Conservation (phyloP, 1,284 basidiomycete species). For the Wallemia hederae region DNA sequence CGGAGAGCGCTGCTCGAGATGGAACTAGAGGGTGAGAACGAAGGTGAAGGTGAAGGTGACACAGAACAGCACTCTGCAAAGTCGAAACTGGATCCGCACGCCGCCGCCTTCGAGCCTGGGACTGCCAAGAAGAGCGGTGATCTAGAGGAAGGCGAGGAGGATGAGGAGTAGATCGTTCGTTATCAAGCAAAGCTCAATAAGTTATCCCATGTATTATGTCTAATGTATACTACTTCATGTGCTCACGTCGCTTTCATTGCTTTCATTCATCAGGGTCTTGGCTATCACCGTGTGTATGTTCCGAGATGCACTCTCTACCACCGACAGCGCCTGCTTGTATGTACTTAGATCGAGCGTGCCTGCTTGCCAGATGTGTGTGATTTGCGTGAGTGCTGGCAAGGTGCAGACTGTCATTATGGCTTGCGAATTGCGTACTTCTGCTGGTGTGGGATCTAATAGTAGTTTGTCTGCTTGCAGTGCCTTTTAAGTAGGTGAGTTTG, state of each 20-base stretch:
- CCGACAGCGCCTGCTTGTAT: neutral
- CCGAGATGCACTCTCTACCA: neutral
- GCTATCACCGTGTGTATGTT: neutral
- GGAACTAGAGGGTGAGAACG: neutral
- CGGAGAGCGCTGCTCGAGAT: neutral
- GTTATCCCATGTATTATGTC: neutral
- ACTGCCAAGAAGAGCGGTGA: neutral
- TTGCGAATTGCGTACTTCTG: constrained; percentile 27
- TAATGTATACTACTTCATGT: neutral
- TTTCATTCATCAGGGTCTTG: neutral
- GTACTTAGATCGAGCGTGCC: constrained; percentile 19
- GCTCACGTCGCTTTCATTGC: too few relatives aligned
- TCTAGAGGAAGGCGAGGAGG: neutral
- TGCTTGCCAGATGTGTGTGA: constrained; percentile 52
- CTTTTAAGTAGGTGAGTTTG: constrained; percentile 4
- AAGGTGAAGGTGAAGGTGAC: too few relatives aligned
- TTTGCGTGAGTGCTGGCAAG: constrained; percentile 63
- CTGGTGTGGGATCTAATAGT: constrained; percentile 48
- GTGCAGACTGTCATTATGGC: constrained; percentile 43
- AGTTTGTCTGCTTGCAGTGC: constrained; percentile 14
- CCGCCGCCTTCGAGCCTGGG: neutral
- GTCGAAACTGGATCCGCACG: neutral
- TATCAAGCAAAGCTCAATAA: too few relatives aligned
- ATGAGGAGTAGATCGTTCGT: neutral
- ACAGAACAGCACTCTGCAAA: neutral